Evolutionary conservation across 352 stramenopile species (phyloP).

Genomic region (Blastocystis sp.): DNA sequence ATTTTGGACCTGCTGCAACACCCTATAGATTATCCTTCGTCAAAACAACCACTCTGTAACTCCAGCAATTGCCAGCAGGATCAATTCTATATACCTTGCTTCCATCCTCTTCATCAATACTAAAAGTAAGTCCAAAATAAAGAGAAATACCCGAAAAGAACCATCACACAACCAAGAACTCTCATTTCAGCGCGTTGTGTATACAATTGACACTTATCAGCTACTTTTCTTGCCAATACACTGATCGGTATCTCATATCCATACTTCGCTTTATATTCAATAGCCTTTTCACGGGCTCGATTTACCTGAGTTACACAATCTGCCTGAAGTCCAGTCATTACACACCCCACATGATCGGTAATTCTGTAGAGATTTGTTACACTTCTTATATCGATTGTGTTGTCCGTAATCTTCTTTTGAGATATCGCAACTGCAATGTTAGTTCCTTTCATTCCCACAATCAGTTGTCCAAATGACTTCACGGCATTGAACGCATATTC

Average conservation of each 20-base stretch:
- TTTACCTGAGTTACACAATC: slow-evolving; percentile 62
- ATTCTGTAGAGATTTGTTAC: slow-evolving; percentile 64
- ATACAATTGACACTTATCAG: slow-evolving; percentile 63
- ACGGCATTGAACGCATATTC: slow-evolving; percentile 64
- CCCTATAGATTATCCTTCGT: not conserved
- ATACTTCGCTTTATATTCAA: slow-evolving; percentile 63
- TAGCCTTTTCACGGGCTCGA: slow-evolving; percentile 59
- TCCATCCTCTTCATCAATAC: slow-evolving; percentile 62
- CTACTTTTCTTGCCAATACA: slow-evolving; percentile 62
- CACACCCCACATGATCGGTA: slow-evolving; percentile 63
- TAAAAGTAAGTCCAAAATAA: not conserved
- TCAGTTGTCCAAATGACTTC: slow-evolving; percentile 61
- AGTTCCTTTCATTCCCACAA: slow-evolving; percentile 63
- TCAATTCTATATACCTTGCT: slow-evolving; percentile 64
- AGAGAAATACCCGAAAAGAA: slow-evolving; percentile 56
- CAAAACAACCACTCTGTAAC: slow-evolving; percentile 53
- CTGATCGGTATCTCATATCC: slow-evolving; percentile 64
- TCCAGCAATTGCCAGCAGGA: slow-evolving; percentile 64
- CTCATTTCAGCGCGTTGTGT: slow-evolving; percentile 63
- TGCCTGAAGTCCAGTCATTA: slow-evolving; percentile 63
- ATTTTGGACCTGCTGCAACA: slow-evolving; percentile 43
- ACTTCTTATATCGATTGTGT: slow-evolving; percentile 62
- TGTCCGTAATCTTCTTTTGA: slow-evolving; percentile 64
- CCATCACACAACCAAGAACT: slow-evolving; percentile 63
- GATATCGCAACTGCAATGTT: slow-evolving; percentile 62